phyloP scores from a whole-genome alignment of 352 stramenopile species.

The Pythium plurisporium region DNA sequence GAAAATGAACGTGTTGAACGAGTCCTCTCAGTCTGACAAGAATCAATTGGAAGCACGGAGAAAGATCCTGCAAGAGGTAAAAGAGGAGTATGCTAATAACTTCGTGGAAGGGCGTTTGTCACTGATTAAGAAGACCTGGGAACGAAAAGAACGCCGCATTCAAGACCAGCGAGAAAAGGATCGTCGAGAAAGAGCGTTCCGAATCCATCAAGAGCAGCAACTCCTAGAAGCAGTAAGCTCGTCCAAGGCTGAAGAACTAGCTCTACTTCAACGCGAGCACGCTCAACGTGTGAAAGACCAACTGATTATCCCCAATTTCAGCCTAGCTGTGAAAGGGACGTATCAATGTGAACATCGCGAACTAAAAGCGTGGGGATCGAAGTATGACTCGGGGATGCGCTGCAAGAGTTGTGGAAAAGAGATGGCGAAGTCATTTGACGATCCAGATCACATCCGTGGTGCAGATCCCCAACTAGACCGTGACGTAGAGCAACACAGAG shows the following conservation, averaged over 20 bases:
- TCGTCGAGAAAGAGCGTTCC: slow-evolving; percentile 41
- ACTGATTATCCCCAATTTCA: slow-evolving; percentile 61
- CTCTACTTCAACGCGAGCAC: slow-evolving; percentile 27
- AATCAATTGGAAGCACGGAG: slow-evolving; percentile 14
- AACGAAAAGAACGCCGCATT: slow-evolving; percentile 51
- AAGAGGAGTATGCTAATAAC: slow-evolving; percentile 47
- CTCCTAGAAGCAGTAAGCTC: slow-evolving; percentile 31
- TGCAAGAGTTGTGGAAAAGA: slow-evolving; percentile 73
- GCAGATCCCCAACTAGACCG: slow-evolving; percentile 43
- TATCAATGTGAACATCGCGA: slow-evolving; percentile 53
- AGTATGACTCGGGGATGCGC: slow-evolving; percentile 46
- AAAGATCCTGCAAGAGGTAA: slow-evolving; percentile 38
- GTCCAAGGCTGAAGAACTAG: slow-evolving; percentile 32
- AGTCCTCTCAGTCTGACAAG: no score
- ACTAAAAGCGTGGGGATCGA: slow-evolving; percentile 62
- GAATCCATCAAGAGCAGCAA: slow-evolving; percentile 49
- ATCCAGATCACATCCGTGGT: slow-evolving; percentile 40
- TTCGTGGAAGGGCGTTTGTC: slow-evolving; percentile 54
- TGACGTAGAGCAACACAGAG: slow-evolving; percentile 49
- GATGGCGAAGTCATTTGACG: slow-evolving; percentile 54
- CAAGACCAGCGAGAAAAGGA: slow-evolving; percentile 38
- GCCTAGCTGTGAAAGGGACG: slow-evolving; percentile 29
- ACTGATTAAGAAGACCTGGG: slow-evolving; percentile 66
- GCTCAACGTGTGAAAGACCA: slow-evolving; percentile 24
- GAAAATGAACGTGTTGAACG: slow-evolving; percentile 28